Evolutionary conservation across 495 filamentous ascomycete genomes (phyloP), one percentile per base, ranked within the genome.

Genomic region (Darksidea phi): DNA sequence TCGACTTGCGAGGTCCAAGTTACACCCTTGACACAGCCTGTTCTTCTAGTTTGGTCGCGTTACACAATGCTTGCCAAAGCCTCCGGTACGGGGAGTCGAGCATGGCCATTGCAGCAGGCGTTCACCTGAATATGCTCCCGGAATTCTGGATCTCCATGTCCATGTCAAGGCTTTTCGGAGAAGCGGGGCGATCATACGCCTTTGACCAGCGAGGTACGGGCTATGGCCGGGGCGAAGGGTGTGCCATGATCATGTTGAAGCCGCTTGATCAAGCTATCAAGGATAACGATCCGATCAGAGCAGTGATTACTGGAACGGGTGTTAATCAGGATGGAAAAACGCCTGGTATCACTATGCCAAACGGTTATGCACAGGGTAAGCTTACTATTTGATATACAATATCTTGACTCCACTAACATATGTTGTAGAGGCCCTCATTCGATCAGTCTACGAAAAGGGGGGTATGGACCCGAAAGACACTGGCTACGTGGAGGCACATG

Each of bases 211-310:
- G 26, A 25, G 61, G 54, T 8, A 45, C 47, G 0, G 61, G 61
- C 1, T 65, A 65, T 34, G 54, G 37, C 7, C 57, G 63, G 15
- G 63, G 57, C n/a, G 63, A 66, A 46, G 63, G 63, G 0, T 56
- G 49, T 17, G 57, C 25, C 20, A 32, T 49, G 7, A 2, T 82
- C 0, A 54, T 79, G 1, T 51, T 82, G 13, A 80, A 80, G 54
- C 73, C 68, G 3, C 54, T 80, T 8, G 36, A 64, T 17, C 68
- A 71, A 7, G 80, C 80, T 0, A 37, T 80, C 2, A 53, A 59
- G 25, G 73, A 78, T 32, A 74, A 73, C 15, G 76, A 83, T 69
- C 65, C 70, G 0, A 76, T 84, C 25, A 73, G 77, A 0, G 77
- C 76, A 0, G 68, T 79, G 1, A 76, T 82, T 26, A 67, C 72